These are phyloP conservation scores for Emericellopsis cladophorae DNA, from an alignment of 2,329 filamentous ascomycete genomes.

Conservation along the genomic window DNA sequence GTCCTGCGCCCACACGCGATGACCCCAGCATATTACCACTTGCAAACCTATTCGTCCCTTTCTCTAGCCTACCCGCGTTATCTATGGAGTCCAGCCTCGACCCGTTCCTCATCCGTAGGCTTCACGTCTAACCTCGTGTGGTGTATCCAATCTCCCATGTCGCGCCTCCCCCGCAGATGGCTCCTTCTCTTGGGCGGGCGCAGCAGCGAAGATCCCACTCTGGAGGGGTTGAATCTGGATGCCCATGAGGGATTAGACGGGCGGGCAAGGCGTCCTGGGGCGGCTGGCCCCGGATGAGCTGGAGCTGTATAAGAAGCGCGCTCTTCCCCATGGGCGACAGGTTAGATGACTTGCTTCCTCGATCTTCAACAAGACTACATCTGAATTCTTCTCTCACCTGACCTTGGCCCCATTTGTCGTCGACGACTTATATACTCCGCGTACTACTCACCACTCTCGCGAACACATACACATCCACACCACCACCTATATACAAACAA, in stretches of 20 bases:
- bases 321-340: neutral
- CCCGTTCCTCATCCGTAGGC: neutral
- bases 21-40: constrained; percentile 3
- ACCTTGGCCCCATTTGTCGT: neutral
- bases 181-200: no score
- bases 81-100: neutral
- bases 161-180: no score
- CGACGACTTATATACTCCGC: neutral
- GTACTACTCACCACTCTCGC: constrained; percentile 1
- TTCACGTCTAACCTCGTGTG: neutral
- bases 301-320: constrained; percentile 1
- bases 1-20: constrained; percentile 1
- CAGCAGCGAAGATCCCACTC: no score
- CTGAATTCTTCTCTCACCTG: no score
- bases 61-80: constrained; percentile 1
- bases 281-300: neutral
- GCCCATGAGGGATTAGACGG: neutral
- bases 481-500: constrained; percentile 2
- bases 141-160: neutral
- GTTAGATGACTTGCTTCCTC: no score
- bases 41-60: constrained; percentile 2
- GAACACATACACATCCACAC: constrained; percentile 4
- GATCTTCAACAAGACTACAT: no score
- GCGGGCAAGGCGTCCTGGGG: neutral
- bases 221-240: no score